Evolutionary conservation across 2,329 filamentous ascomycete genomes (phyloP).

Genomic region (Ceratocystis harringtonii): DNA sequence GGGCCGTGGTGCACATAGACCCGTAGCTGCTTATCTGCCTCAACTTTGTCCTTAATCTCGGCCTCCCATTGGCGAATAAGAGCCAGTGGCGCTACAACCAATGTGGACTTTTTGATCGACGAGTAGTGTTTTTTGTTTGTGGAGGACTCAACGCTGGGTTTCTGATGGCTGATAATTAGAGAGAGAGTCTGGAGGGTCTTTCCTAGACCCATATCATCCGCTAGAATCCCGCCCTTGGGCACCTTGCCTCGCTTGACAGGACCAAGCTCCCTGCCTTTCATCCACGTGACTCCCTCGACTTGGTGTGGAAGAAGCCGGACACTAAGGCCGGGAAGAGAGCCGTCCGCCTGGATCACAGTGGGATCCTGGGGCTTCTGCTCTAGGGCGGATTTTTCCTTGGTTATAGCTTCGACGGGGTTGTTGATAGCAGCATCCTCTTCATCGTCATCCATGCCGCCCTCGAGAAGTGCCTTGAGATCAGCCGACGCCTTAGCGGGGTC

Average conservation of each 20-base stretch:
- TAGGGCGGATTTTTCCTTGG: not conserved
- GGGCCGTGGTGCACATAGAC: conserved; percentile 88
- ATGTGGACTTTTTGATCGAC: conserved; percentile 58
- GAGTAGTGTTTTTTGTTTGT: conserved; percentile 53
- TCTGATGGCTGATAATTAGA: conserved; percentile 69
- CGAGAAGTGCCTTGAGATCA: conserved; percentile 67
- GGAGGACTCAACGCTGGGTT: conserved; percentile 32
- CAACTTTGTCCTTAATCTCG: conserved; percentile 75
- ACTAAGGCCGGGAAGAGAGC: conserved; percentile 58
- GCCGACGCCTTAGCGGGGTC: conserved; percentile 57
- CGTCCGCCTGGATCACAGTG: conserved; percentile 19
- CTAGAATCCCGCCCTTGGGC: conserved; percentile 85
- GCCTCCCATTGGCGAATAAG: conserved; percentile 95
- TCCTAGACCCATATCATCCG: conserved; percentile 93
- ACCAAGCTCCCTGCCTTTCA: conserved; percentile 82
- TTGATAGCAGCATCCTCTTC: conserved; percentile 27
- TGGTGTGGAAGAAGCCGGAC: conserved; percentile 88
- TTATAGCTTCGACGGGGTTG: not conserved
- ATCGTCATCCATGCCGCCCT: conserved; percentile 65
- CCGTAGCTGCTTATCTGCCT: conserved; percentile 51
- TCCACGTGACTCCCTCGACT: conserved; percentile 86
- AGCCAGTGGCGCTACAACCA: conserved; percentile 85
- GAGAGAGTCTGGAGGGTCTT: conserved; percentile 93
- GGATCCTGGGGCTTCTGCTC: not conserved
- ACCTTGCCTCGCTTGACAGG: conserved; percentile 65